Evolutionary conservation across 192 early-diverging fungal genomes (phyloP), one percentile per base, ranked within the genome.

Genomic region (Umbelopsis vinacea): DNA sequence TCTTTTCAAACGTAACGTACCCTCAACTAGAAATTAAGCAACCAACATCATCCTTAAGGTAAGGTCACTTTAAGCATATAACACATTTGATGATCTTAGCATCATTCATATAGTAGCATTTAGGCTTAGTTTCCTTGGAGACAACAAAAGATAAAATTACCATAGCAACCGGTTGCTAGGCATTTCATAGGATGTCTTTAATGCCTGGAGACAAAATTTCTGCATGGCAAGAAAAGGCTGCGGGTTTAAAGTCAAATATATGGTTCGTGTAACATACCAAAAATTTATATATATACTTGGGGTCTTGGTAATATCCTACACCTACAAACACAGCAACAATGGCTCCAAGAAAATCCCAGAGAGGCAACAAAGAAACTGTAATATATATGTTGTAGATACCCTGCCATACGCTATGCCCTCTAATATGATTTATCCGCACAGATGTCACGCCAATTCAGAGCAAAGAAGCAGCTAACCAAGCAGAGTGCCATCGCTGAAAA

Each of bases 91-190:
- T 43, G 40, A 43, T 43, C 40, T 43, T 43, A 43, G 6, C 11
- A 12, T 43, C 40, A 43, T 43, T 43, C 40, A 43, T 12, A 1
- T 43, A 43, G 40, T 6, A 11, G 5, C 11, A 12, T 43, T 11
- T 12, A 43, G 40, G 40, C 40, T 43, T 12, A 43, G 11, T 43
- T 43, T 43, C 40, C 40, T 43, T 4, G n/a, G 48, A 17, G 9
- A 50, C 48, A 50, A 6, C n/a, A 6, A 6, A 50, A 6, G n/a
- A 21, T 50, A 15, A 19, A 12, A 50, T 50, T 43, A 43, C 48
- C 48, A 50, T 50, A 50, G 48, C 48, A 50, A 50, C n/a, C 48
- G 48, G 48, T 50, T n/a, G 15, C 48, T 21, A 50, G 15, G 48
- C 48, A 50, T n/a, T 50, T 50, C n/a, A 2, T 5, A 15, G 1